Conservation (phyloP, 768 basidiomycete species). For the Termitomyces bulborhizus region DNA sequence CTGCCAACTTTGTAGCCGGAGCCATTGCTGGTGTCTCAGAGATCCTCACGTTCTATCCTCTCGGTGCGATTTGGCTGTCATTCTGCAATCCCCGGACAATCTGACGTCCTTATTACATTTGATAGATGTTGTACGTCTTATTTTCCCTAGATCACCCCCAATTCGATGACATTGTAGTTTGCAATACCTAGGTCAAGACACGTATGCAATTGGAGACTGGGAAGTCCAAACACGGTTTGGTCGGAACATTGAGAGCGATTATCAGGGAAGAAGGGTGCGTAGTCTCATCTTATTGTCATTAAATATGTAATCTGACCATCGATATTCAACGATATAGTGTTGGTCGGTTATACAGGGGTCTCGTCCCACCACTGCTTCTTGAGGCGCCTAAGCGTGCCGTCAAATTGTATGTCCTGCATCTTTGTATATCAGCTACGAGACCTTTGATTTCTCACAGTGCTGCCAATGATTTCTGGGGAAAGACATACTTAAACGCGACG, state of each 20-base stretch:
- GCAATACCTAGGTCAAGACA: slow-evolving; percentile 75
- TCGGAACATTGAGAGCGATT: slow-evolving; percentile 80
- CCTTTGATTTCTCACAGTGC: slow-evolving; percentile 37
- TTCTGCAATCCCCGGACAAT: background rate
- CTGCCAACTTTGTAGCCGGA: slow-evolving; percentile 89
- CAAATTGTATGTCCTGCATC: slow-evolving; percentile 61
- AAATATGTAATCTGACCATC: slow-evolving; percentile 12
- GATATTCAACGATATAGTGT: slow-evolving; percentile 32
- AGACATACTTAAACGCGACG: slow-evolving; percentile 52
- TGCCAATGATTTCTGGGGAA: slow-evolving; percentile 95
- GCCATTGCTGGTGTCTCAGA: slow-evolving; percentile 92
- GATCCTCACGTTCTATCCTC: slow-evolving; percentile 82
- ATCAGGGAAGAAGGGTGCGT: slow-evolving; percentile 86
- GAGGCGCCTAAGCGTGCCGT: slow-evolving; percentile 98
- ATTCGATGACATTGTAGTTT: slow-evolving; percentile 2
- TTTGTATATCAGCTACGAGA: background rate
- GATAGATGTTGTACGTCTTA: slow-evolving; percentile 74
- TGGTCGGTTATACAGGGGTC: slow-evolving; percentile 87
- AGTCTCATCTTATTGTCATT: background rate
- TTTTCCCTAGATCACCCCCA: slow-evolving; percentile 6
- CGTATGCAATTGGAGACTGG: slow-evolving; percentile 96
- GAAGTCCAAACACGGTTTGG: slow-evolving; percentile 65
- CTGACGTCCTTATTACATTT: slow-evolving; percentile 8
- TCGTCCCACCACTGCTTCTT: slow-evolving; percentile 90
- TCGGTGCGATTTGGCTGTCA: slow-evolving; percentile 49